These are phyloP conservation scores for Gryganskiella cystojenkinii DNA, from an alignment of 192 early-diverging fungal species.

Conservation along the genomic window DNA sequence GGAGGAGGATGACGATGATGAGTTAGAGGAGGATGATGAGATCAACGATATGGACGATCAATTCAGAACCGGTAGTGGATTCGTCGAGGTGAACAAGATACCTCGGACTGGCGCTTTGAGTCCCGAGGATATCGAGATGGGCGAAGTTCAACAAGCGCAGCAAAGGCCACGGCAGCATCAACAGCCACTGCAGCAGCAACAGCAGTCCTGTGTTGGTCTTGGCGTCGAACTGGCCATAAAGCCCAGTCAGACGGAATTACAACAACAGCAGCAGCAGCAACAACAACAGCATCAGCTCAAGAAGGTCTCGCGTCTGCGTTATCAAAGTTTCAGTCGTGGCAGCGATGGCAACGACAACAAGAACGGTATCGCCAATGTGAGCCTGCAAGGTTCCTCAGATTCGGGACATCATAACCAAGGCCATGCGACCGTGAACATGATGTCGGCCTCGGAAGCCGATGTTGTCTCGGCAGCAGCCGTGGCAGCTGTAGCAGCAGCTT, in stretches of 20 bases:
- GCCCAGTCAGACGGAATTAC: no score
- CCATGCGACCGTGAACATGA: no score
- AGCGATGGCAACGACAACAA: no score
- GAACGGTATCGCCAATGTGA: no score
- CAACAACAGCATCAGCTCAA: no score
- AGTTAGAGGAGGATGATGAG: constrained; percentile 6
- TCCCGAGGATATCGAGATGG: not conserved
- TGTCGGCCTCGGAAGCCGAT: not conserved
- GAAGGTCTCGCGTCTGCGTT: no score
- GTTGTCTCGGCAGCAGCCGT: not conserved
- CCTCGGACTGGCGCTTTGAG: not conserved
- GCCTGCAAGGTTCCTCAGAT: no score
- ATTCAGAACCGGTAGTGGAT: not conserved
- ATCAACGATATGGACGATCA: not conserved
- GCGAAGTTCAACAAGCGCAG: not conserved
- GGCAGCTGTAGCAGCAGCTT: no score
- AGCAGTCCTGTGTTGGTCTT: constrained; percentile 8
- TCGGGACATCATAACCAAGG: no score
- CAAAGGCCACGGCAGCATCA: not conserved
- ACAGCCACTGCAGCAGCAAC: not conserved
- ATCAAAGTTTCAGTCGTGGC: no score
- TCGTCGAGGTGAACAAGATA: no score
- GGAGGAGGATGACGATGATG: constrained; percentile 9
- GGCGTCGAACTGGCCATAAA: constrained; percentile 4
- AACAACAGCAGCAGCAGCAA: no score